Percentiles rank a stretch among this genome's conserved stretches.
These are phyloP conservation scores for Hypoxylon sp. DNA, from an alignment of 2,329 filamentous ascomycete genomes.

Conservation along the genomic window DNA sequence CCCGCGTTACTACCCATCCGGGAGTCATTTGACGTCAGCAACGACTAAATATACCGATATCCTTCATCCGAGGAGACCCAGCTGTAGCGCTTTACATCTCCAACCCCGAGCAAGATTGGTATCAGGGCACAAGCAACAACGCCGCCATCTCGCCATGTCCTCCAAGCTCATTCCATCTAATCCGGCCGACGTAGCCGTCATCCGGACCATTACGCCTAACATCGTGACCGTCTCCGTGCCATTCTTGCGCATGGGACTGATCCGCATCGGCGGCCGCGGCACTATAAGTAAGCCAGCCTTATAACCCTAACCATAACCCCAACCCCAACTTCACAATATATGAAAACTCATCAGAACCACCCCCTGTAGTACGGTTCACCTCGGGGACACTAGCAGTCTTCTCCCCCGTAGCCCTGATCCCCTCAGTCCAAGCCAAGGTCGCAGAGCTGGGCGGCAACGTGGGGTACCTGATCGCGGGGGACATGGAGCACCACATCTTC, in stretches of 20 bases:
- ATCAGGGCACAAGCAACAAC: constrained; percentile 14
- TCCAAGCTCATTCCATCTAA: constrained; percentile 76
- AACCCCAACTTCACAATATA: neutral
- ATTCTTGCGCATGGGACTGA: constrained; percentile 82
- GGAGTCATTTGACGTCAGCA: constrained; percentile 15
- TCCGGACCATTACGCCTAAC: constrained; percentile 84
- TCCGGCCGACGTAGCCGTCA: constrained; percentile 89
- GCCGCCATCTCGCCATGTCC: constrained; percentile 64
- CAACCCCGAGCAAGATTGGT: constrained; percentile 1
- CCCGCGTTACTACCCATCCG: constrained; percentile 20
- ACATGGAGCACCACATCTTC: constrained; percentile 96
- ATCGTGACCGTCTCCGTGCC: constrained; percentile 86
- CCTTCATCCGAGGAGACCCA: constrained; percentile 3
- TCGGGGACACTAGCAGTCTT: constrained; percentile 88
- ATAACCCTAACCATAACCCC: neutral
- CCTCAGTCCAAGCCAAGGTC: constrained; percentile 76
- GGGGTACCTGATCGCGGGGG: constrained; percentile 87
- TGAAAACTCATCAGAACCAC: no score
- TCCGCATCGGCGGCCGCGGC: constrained; percentile 88
- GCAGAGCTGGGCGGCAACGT: constrained; percentile 77
- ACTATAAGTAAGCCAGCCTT: constrained; percentile 77
- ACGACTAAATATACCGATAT: constrained; percentile 5
- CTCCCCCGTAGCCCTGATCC: constrained; percentile 89
- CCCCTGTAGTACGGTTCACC: constrained; percentile 77
- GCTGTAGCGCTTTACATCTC: constrained; percentile 1